Conservation (phyloP, 257 asterid species). For the Nicotiana tomentosiformis region DNA sequence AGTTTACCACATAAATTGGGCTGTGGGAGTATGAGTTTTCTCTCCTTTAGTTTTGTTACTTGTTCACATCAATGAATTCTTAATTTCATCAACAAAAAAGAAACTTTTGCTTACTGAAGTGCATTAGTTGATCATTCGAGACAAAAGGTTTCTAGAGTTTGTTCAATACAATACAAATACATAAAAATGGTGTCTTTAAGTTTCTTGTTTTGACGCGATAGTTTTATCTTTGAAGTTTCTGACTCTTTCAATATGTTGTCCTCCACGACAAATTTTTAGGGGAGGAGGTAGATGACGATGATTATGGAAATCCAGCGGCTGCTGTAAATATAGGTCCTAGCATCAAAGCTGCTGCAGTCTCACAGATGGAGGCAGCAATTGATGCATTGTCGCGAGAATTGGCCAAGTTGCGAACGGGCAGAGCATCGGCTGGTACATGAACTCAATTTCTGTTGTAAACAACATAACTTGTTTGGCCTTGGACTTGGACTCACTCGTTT, state of each 20-base stretch:
- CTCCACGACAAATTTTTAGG: slow-evolving; percentile 13
- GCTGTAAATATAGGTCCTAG: slow-evolving; percentile 38
- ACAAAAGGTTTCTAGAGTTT: neutral
- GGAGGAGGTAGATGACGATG: slow-evolving; percentile 36
- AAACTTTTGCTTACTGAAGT: neutral
- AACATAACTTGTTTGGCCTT: neutral
- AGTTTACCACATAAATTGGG: no score
- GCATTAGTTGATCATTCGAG: neutral
- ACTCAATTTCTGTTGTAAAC: neutral
- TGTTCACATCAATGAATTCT: neutral
- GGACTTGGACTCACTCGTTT: neutral
- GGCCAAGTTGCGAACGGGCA: slow-evolving; percentile 79
- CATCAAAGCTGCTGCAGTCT: slow-evolving; percentile 43
- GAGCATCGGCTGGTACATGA: slow-evolving; percentile 71
- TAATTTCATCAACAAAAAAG: neutral
- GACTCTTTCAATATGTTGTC: neutral
- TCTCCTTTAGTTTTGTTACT: slow-evolving; percentile 1
- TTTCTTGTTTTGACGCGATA: neutral
- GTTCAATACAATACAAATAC: neutral
- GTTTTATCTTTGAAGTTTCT: neutral
- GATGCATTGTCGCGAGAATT: slow-evolving; percentile 85
- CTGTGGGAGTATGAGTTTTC: neutral
- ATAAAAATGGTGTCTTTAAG: neutral
- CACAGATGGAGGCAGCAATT: slow-evolving; percentile 83
- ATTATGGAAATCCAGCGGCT: slow-evolving; percentile 20